phyloP scores from a whole-genome alignment of 2,329 filamentous ascomycete genomes.

The Gnomoniopsis sp. region DNA sequence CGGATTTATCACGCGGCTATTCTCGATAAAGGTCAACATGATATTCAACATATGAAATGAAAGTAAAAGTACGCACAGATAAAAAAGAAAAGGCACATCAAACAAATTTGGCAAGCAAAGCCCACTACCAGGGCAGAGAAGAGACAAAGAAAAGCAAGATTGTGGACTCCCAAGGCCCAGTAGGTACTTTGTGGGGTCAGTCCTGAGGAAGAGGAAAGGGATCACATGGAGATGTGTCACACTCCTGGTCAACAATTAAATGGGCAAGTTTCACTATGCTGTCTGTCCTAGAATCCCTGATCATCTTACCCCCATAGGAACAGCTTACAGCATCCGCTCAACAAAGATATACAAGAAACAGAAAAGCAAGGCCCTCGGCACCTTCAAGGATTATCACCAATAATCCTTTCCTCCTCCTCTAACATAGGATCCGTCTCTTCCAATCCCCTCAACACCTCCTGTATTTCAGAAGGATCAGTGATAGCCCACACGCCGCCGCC shows the following conservation, averaged over 20 bases:
- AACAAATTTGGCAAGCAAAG: too few relatives aligned
- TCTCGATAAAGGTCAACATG: too few relatives aligned
- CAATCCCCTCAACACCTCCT: conserved; percentile 62
- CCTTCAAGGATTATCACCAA: conserved; percentile 15
- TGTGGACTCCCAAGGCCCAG: too few relatives aligned
- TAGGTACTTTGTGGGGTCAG: too few relatives aligned
- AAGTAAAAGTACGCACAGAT: too few relatives aligned
- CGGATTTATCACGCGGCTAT: not conserved
- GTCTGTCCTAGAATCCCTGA: not conserved
- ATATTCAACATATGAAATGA: too few relatives aligned
- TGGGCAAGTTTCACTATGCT: not conserved
- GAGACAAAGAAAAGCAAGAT: too few relatives aligned
- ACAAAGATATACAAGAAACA: not conserved
- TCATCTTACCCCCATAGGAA: not conserved
- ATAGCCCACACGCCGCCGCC: conserved; percentile 93
- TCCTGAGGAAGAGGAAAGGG: not conserved
- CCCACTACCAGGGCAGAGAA: too few relatives aligned
- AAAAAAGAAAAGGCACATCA: too few relatives aligned
- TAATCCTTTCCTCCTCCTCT: conserved; percentile 41
- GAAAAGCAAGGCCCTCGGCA: not conserved
- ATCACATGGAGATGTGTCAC: not conserved
- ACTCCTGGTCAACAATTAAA: not conserved
- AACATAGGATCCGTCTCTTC: conserved; percentile 59
- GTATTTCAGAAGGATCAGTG: conserved; percentile 72
- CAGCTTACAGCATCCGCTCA: not conserved